Conservation (phyloP, 2,329 filamentous ascomycete genomes). For the Tolypocladium paradoxum region DNA sequence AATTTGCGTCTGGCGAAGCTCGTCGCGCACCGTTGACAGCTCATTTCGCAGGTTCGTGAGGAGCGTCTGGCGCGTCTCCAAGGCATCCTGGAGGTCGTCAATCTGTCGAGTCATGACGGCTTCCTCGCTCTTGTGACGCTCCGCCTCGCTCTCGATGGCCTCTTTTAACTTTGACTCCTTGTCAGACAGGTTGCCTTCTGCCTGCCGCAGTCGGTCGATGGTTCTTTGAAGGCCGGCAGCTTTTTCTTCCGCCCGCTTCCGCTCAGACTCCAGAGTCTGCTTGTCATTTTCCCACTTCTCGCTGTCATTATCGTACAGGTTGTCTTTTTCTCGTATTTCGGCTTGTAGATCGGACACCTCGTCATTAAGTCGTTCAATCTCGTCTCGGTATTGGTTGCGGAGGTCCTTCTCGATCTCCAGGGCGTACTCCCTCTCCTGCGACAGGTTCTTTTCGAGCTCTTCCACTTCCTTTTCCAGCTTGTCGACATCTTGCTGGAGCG, state of each 20-base stretch:
- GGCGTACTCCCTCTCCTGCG: constrained; percentile 45
- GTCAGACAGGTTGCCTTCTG: constrained; percentile 54
- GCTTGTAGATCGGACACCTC: constrained; percentile 54
- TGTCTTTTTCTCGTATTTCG: constrained; percentile 58
- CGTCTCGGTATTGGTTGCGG: constrained; percentile 29
- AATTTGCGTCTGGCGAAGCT: constrained; percentile 56
- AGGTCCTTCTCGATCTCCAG: constrained; percentile 51
- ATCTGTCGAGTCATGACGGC: constrained; percentile 61
- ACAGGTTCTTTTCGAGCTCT: constrained; percentile 36
- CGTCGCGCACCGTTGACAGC: constrained; percentile 54
- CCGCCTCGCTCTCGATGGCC: constrained; percentile 57
- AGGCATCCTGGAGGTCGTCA: constrained; percentile 59
- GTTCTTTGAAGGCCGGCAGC: constrained; percentile 57
- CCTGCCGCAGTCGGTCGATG: constrained; percentile 58
- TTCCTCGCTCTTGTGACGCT: constrained; percentile 64
- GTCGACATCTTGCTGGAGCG: constrained; percentile 54
- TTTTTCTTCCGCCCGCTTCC: constrained; percentile 56
- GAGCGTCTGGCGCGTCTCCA: constrained; percentile 54
- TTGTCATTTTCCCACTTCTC: constrained; percentile 61
- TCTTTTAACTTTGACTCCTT: constrained; percentile 59
- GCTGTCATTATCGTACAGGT: constrained; percentile 57
- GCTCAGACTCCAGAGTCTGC: constrained; percentile 53
- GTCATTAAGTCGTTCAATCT: constrained; percentile 40
- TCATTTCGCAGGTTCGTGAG: constrained; percentile 57
- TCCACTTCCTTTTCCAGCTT: constrained; percentile 34